A percentile compares a stretch with the other conserved stretches of the same genome.
These are phyloP conservation scores for Globisporangium cederbergense DNA, from an alignment of 352 stramenopile species.

Conservation along the genomic window DNA sequence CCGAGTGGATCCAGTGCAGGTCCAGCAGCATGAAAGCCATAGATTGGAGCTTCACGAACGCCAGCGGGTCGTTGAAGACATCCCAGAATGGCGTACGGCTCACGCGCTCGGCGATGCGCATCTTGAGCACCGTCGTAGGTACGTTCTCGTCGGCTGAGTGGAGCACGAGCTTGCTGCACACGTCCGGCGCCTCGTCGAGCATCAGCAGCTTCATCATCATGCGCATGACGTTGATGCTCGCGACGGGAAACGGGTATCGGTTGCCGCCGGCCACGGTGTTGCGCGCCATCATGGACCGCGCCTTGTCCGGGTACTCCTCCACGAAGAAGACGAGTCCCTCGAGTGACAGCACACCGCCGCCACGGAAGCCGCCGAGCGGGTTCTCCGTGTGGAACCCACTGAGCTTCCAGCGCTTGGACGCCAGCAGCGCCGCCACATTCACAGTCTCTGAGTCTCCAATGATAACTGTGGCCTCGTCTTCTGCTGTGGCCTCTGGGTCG, in stretches of 20 bases:
- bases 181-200: slow-evolving; percentile 68
- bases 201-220: slow-evolving; percentile 85
- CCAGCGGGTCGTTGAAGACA: slow-evolving; percentile 66
- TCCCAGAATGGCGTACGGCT: slow-evolving; percentile 79
- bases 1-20: slow-evolving; percentile 77
- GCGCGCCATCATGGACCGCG: slow-evolving; percentile 66
- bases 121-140: slow-evolving; percentile 55
- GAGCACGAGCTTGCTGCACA: slow-evolving; percentile 71
- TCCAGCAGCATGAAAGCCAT: slow-evolving; percentile 87
- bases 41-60: slow-evolving; percentile 73
- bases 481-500: slow-evolving; percentile 2
- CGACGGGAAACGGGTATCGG: slow-evolving; percentile 80
- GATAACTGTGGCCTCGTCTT: slow-evolving; percentile 21
- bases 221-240: slow-evolving; percentile 83
- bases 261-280: slow-evolving; percentile 71
- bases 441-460: slow-evolving; percentile 19
- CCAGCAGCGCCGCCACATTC: slow-evolving; percentile 48
- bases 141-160: slow-evolving; percentile 35
- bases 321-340: slow-evolving; percentile 75
- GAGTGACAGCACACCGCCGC: slow-evolving; percentile 65
- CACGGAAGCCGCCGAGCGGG: slow-evolving; percentile 71
- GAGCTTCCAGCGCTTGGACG: slow-evolving; percentile 55
- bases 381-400: slow-evolving; percentile 84
- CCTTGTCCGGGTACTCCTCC: slow-evolving; percentile 79
- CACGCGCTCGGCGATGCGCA: slow-evolving; percentile 75